Conservation (phyloP, 225 moss, liverwort and hornwort genomes). For the Neckera pumila region DNA sequence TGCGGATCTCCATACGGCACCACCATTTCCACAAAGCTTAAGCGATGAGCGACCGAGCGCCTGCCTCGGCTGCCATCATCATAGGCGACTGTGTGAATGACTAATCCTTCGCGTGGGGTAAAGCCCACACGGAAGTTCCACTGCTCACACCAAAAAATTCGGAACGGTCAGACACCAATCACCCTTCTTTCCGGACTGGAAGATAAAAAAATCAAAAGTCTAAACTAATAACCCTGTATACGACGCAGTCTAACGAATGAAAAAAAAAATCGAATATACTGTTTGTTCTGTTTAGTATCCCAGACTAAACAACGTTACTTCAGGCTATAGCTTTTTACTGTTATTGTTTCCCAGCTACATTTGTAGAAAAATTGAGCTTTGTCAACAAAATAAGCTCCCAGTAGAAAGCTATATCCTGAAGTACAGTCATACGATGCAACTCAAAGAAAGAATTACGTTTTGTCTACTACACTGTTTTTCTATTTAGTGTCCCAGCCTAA, state of each 20-base stretch:
- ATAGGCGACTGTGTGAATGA: conserved; percentile 91
- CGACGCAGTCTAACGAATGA: no score
- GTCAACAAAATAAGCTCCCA: background rate
- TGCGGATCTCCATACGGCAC: conserved; percentile 97
- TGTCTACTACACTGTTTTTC: background rate
- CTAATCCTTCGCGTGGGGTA: conserved; percentile 88
- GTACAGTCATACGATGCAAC: background rate
- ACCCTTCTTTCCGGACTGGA: background rate
- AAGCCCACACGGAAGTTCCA: conserved; percentile 99
- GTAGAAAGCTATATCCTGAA: background rate
- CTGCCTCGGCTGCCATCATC: conserved; percentile 92
- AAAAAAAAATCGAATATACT: background rate
- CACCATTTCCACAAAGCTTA: conserved; percentile 99
- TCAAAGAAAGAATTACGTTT: background rate
- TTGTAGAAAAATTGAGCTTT: background rate
- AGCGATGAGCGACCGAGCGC: conserved; percentile 86
- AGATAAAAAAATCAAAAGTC: background rate
- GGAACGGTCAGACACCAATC: background rate
- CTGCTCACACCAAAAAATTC: conserved; percentile 29
- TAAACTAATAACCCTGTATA: background rate
- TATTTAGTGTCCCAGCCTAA: background rate
- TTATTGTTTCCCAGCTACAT: background rate
- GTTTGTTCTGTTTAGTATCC: background rate
- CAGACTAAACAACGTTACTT: background rate
- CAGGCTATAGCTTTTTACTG: background rate